A percentile compares a stretch with the other conserved stretches of the same genome.
phyloP scores from a whole-genome alignment of 2,329 filamentous ascomycete species.

The Trichoderma afroharzianum region DNA sequence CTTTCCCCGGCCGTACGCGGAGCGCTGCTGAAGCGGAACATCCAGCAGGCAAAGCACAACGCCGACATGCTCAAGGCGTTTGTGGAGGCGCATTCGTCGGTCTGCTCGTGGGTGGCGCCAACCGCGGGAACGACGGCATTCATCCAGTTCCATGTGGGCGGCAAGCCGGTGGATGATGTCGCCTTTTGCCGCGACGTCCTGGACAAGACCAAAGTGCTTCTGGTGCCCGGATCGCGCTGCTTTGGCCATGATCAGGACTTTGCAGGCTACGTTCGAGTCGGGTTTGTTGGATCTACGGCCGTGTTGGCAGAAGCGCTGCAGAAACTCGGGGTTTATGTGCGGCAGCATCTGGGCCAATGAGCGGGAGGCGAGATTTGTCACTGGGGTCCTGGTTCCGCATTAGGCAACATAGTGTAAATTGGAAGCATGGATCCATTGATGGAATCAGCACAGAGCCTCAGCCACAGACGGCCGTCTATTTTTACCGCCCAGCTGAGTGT shows the following conservation, averaged over 20 bases:
- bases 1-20: constrained; percentile 48
- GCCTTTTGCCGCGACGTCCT: constrained; percentile 67
- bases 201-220: constrained; percentile 66
- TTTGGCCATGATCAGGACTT: constrained; percentile 68
- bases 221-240: constrained; percentile 68
- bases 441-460: background rate
- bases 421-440: background rate
- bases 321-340: constrained; percentile 40
- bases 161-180: constrained; percentile 65
- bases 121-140: constrained; percentile 78
- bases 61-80: constrained; percentile 63
- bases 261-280: constrained; percentile 71
- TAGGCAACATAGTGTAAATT: no score
- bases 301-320: constrained; percentile 65
- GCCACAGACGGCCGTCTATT: background rate
- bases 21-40: constrained; percentile 51
- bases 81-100: constrained; percentile 58
- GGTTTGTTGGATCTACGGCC: constrained; percentile 69
- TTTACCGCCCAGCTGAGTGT: background rate
- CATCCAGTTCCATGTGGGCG: constrained; percentile 61
- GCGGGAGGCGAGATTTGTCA: background rate
- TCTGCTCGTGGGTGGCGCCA: constrained; percentile 69
- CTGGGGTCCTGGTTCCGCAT: background rate
- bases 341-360: background rate
- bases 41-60: constrained; percentile 63